Conservation (phyloP, 257 asterid species). For the Solanum chiquidenum region DNA sequence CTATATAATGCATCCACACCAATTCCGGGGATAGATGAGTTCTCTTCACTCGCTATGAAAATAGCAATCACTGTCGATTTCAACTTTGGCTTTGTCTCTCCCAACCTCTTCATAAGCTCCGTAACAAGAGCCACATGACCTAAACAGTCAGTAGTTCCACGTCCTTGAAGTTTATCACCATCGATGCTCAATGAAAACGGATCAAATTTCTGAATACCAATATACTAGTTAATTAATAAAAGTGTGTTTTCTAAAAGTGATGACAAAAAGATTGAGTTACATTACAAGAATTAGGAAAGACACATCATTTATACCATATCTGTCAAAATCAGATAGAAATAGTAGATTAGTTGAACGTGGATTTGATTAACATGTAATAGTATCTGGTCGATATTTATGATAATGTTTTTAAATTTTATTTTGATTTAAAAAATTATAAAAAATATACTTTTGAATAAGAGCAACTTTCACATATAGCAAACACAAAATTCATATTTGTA, state of each 20-base stretch:
- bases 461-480: no score
- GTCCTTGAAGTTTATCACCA: constrained; percentile 85
- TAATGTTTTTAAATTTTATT: no score
- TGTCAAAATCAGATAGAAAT: no score
- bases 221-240: no score
- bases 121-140: constrained; percentile 96
- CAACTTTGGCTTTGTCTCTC: constrained; percentile 64
- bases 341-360: no score
- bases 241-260: no score
- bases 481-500: no score
- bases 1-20: constrained; percentile 85
- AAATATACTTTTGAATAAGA: no score
- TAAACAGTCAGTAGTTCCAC: constrained; percentile 95
- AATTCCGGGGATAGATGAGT: constrained; percentile 88
- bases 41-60: constrained; percentile 95
- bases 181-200: constrained; percentile 76
- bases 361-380: no score
- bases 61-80: constrained; percentile 86
- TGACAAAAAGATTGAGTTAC: no score
- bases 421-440: no score
- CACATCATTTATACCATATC: background rate
- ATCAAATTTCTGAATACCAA: constrained; percentile 65
- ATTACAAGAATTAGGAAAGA: background rate
- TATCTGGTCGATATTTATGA: no score
- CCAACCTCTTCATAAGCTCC: constrained; percentile 72